These are phyloP conservation scores for Penicillium ucsense DNA, from an alignment of 495 filamentous ascomycete genomes.

Conservation along the genomic window DNA sequence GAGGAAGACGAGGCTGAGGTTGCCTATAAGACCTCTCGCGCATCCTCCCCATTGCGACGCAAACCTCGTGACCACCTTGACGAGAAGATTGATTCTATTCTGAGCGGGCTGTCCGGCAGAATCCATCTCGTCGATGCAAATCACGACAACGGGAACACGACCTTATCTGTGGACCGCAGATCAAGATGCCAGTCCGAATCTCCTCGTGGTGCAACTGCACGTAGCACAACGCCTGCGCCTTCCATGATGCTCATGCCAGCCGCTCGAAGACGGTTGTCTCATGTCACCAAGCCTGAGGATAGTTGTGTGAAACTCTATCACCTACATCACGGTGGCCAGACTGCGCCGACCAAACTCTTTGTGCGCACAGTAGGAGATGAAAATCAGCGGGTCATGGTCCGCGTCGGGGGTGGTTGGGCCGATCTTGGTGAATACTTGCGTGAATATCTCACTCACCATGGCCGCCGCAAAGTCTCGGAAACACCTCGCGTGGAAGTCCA, in stretches of 20 bases:
- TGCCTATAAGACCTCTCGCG: conserved; percentile 15
- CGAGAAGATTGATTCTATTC: conserved; percentile 73
- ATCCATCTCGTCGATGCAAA: conserved; percentile 53
- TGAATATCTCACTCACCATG: conserved; percentile 86
- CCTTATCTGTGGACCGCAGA: conserved; percentile 27
- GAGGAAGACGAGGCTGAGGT: conserved; percentile 16
- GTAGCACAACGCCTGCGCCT: conserved; percentile 48
- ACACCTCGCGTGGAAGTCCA: conserved; percentile 36
- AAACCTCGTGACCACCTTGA: conserved; percentile 62
- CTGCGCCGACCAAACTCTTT: conserved; percentile 84
- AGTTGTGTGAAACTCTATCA: conserved; percentile 84
- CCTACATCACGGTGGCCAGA: conserved; percentile 70
- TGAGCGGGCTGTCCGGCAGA: conserved; percentile 67
- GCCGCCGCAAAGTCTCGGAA: conserved; percentile 37
- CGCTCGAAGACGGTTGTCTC: conserved; percentile 25
- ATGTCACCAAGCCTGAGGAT: conserved; percentile 29
- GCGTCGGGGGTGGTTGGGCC: conserved; percentile 93
- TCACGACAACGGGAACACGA: conserved; percentile 20
- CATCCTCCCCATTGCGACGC: conserved; percentile 24
- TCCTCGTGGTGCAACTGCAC: conserved; percentile 24
- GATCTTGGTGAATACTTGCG: conserved; percentile 91
- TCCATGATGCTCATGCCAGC: conserved; percentile 63
- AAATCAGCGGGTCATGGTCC: conserved; percentile 93
- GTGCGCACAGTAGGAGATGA: conserved; percentile 83
- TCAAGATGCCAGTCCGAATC: conserved; percentile 28